Base-by-base conservation (phyloP, 192 early-diverging fungal genomes). In the Kickxella alabastrina region DNA sequence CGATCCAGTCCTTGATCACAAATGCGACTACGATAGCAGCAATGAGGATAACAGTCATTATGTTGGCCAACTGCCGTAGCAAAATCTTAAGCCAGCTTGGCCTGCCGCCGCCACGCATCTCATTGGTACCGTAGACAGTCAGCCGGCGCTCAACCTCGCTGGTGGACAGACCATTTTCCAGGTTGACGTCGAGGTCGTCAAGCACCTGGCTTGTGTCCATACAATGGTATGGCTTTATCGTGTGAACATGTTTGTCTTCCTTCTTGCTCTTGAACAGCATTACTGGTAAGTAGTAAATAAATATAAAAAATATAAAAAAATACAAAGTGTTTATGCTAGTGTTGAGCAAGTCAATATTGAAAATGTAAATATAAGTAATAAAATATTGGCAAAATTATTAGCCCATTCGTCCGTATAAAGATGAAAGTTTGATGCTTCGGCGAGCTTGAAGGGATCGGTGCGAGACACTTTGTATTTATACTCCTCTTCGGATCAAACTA, bases 101-200 rank as follows among this genome's bases (percentile, higher is more conserved):
- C 9, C 83, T 76, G 27, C 84, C 83, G 54, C 81, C 76, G 23
- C 86, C 85, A 42, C 78, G 77, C 61, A 88, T 77, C 43, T 85
- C 82, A 64, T 88, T 88, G 17, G 51, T 40, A 3, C 83, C 83
- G 57, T 83, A 63, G 4, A 77, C 54, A 1, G 57, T 34, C 18
- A 59, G 54, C 23, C 76, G 59, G 9, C 47, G 58, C 40, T 70
- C 57, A 10, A 69, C 78, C 53, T 76, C 69, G 47, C 60, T 72
- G 3, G 81, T 62, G 2, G 57, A 35, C 28, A 85, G 69, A 22
- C 83, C 83, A 12, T 58, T 70, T 10, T 22, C 43, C 12, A 45
- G 25, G 37, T 50, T 52, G 1, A 65, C 62, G 35, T 58, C 52
- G 15, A 77, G 63, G 26, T 77, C 62, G 25, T 37, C 9, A 12